Conservation (phyloP, 2,329 filamentous ascomycete species). For the Furcasterigmium sp. region DNA sequence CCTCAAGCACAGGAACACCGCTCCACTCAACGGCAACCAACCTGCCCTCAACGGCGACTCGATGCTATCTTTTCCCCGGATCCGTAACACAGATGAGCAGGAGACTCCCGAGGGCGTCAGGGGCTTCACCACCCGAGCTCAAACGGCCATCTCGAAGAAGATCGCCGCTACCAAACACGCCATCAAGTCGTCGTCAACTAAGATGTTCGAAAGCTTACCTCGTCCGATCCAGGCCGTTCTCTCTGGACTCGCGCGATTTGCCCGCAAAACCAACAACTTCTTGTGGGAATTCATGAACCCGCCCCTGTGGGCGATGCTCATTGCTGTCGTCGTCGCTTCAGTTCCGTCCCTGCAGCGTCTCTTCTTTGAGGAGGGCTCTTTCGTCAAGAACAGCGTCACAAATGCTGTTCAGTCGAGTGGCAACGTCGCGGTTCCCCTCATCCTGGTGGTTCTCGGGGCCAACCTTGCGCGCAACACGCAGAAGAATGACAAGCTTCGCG, state of each 20-base stretch:
- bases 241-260: slow-evolving; percentile 22
- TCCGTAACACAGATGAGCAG: slow-evolving; percentile 37
- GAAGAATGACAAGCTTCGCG: slow-evolving; percentile 56
- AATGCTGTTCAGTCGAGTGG: slow-evolving; percentile 80
- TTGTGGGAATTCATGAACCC: slow-evolving; percentile 97
- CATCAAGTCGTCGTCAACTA: slow-evolving; percentile 15
- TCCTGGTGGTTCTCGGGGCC: slow-evolving; percentile 89
- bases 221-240: slow-evolving; percentile 30
- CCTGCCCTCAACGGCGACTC: slow-evolving; percentile 34
- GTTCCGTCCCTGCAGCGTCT: slow-evolving; percentile 74
- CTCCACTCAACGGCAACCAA: slow-evolving; percentile 18
- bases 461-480: slow-evolving; percentile 92
- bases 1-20: slow-evolving; percentile 14
- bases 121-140: slow-evolving; percentile 33
- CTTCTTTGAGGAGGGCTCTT: slow-evolving; percentile 86
- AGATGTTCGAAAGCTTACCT: slow-evolving; percentile 33
- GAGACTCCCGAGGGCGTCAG: slow-evolving; percentile 33
- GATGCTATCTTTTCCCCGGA: slow-evolving; percentile 59
- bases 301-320: slow-evolving; percentile 93
- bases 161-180: slow-evolving; percentile 15
- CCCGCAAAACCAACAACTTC: slow-evolving; percentile 51
- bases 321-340: slow-evolving; percentile 85
- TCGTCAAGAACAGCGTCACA: slow-evolving; percentile 89
- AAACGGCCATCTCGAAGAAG: slow-evolving; percentile 24
- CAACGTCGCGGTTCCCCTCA: slow-evolving; percentile 88